Percentiles rank a stretch among this genome's conserved stretches.
phyloP scores from a whole-genome alignment of 768 basidiomycete genomes.

The Suillus variegatus region DNA sequence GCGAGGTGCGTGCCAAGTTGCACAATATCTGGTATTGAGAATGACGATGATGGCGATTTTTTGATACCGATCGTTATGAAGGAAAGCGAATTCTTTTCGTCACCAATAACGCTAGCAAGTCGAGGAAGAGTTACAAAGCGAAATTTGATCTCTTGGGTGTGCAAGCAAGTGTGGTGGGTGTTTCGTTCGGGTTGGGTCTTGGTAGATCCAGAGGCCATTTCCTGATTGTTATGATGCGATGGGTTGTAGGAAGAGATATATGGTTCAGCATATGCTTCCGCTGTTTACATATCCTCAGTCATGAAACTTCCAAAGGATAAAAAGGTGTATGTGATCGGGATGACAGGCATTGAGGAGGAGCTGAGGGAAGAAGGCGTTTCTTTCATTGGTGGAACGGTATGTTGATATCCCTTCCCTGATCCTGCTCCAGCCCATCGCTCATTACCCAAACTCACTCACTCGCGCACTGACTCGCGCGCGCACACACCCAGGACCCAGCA shows the following conservation, averaged over 20 bases:
- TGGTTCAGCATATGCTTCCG: slow-evolving; percentile 88
- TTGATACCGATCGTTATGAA: slow-evolving; percentile 9
- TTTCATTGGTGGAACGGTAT: slow-evolving; percentile 83
- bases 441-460: background rate
- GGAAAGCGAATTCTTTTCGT: slow-evolving; percentile 91
- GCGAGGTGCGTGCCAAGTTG: slow-evolving; percentile 40
- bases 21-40: background rate
- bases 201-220: background rate
- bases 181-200: slow-evolving; percentile 1
- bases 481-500: slow-evolving; percentile 66
- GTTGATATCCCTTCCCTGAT: slow-evolving; percentile 22
- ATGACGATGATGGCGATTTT: background rate
- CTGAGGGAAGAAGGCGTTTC: slow-evolving; percentile 82
- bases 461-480: background rate
- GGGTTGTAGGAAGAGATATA: slow-evolving; percentile 88
- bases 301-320: slow-evolving; percentile 88
- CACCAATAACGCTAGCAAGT: slow-evolving; percentile 97
- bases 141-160: slow-evolving; percentile 93
- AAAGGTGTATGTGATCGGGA: slow-evolving; percentile 95
- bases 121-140: slow-evolving; percentile 79
- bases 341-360: slow-evolving; percentile 91
- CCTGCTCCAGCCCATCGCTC: background rate
- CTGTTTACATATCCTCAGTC: slow-evolving; percentile 85
- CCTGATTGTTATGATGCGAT: background rate
- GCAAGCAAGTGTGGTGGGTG: slow-evolving; percentile 76